A percentile compares a stretch with the other conserved stretches of the same genome.
Conservation (phyloP, 805 yeast genomes). For the Cyberlindnera subsufficiens region DNA sequence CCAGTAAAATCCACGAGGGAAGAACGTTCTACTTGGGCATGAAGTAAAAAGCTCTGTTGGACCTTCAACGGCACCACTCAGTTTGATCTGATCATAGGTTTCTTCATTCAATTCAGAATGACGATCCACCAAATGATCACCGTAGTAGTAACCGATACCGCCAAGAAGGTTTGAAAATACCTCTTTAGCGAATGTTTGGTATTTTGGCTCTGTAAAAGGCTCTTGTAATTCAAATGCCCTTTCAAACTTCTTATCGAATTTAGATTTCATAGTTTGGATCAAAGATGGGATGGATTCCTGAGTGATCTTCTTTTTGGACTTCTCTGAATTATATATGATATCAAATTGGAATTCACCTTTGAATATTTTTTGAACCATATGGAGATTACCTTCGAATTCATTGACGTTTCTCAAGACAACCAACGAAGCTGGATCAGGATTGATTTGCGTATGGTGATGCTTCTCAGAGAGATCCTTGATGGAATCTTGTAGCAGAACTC, state of each 20-base stretch:
- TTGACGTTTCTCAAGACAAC: conserved; percentile 55
- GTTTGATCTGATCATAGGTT: conserved; percentile 47
- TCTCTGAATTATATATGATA: conserved; percentile 48
- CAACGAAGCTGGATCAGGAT: conserved; percentile 35
- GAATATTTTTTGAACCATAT: conserved; percentile 71
- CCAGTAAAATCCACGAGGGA: conserved; percentile 98
- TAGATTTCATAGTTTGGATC: conserved; percentile 15
- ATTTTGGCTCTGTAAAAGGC: conserved; percentile 43
- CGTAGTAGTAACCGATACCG: conserved; percentile 84
- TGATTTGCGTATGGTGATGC: conserved; percentile 16
- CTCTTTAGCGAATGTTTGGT: conserved; percentile 64
- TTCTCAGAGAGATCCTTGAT: conserved; percentile 38
- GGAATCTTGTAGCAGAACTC: conserved; percentile 65
- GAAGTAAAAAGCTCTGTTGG: conserved; percentile 74
- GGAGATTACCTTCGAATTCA: conserved; percentile 67
- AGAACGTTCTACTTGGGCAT: conserved; percentile 89
- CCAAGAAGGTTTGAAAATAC: conserved; percentile 80
- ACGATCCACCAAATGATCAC: conserved; percentile 78
- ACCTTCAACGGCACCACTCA: conserved; percentile 58
- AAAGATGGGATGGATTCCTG: conserved; percentile 21
- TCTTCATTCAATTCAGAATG: conserved; percentile 63
- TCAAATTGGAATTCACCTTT: conserved; percentile 74
- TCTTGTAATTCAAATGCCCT: conserved; percentile 41
- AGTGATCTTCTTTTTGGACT: conserved; percentile 35
- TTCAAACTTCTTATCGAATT: conserved; percentile 49